Base-by-base conservation (phyloP, 257 asterid genomes). In the Nicotiana noctiflora region DNA sequence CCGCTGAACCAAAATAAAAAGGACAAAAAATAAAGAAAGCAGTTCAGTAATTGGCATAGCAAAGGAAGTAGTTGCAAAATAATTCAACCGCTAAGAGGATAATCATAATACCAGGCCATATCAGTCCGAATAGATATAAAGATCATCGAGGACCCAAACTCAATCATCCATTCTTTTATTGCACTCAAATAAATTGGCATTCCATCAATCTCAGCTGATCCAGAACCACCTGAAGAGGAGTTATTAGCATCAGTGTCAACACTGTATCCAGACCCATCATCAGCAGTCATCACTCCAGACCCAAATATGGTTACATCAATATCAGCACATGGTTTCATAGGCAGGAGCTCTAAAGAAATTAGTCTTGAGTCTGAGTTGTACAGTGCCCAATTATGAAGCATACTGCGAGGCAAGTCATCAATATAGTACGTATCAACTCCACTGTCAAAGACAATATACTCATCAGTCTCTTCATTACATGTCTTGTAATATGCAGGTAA, bases 161-260 rank as follows among this genome's bases (percentile, higher is more conserved):
- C 99, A 84, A 93, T 92, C 87, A 90, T 88, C 99, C 99, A 95
- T 84, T 95, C 99, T 86, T 93, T 95, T 70, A 95, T 92, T 4
- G 96, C 96, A 77, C 97, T 93, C 89, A 95, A 82, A 85, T 87
- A 95, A 65, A 91, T 86, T 18, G 96, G 97, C 18, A 95, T 90
- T 49, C 99, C 99, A 76, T 87, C 99, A 78, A 84, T 75, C 82
- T 87, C 92, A 83, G 88, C 60, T 67, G 67, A 81, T 70, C 78
- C 87, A 64, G 94, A 88, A 80, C 89, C 89, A 84, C 86, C 86
- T 65, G 97, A 88, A 75, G 81, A 79, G 64, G 93, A 86, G 75
- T 86, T 83, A 80, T 88, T 77, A 63, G 91, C 83, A 84, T 95
- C 95, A 18, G 90, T 86, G 44, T 95, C 98, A 82, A 86, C 84